Percentiles rank a stretch among this genome's conserved stretches.
phyloP scores from a whole-genome alignment of 306 rosid species.

The Quercus variabilis region DNA sequence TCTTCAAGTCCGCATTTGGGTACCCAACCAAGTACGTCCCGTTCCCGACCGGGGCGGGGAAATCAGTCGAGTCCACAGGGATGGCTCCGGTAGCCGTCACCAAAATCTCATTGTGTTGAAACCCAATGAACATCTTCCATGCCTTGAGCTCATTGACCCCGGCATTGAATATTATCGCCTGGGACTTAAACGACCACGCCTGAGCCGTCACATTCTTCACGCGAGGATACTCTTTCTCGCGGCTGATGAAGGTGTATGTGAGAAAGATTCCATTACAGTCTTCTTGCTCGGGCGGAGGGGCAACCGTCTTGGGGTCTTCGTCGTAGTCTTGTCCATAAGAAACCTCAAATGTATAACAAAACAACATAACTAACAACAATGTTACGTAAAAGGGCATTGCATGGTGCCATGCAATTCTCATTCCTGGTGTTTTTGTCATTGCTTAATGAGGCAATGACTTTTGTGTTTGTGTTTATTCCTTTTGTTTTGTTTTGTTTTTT shows the following conservation, averaged over 20 bases:
- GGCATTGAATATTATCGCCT: conserved; percentile 48
- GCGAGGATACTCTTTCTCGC: conserved; percentile 56
- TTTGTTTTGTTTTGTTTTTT: no score
- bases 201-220: conserved; percentile 64
- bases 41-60: conserved; percentile 61
- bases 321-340: conserved; percentile 39
- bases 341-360: conserved; percentile 7
- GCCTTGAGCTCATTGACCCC: conserved; percentile 55
- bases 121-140: conserved; percentile 76
- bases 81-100: conserved; percentile 57
- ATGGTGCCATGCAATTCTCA: conserved; percentile 24
- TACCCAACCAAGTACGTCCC: conserved; percentile 61
- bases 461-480: neutral
- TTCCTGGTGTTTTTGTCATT: conserved; percentile 11
- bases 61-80: conserved; percentile 47
- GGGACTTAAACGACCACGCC: conserved; percentile 77
- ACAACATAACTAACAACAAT: conserved; percentile 9
- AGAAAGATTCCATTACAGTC: conserved; percentile 72
- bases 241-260: conserved; percentile 38
- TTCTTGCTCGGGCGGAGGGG: conserved; percentile 21
- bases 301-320: neutral
- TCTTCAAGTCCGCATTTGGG: conserved; percentile 51
- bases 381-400: neutral
- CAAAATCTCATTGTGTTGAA: conserved; percentile 67
- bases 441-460: neutral